phyloP scores from a whole-genome alignment of 768 basidiomycete species.

The Boletellus ananiceps region DNA sequence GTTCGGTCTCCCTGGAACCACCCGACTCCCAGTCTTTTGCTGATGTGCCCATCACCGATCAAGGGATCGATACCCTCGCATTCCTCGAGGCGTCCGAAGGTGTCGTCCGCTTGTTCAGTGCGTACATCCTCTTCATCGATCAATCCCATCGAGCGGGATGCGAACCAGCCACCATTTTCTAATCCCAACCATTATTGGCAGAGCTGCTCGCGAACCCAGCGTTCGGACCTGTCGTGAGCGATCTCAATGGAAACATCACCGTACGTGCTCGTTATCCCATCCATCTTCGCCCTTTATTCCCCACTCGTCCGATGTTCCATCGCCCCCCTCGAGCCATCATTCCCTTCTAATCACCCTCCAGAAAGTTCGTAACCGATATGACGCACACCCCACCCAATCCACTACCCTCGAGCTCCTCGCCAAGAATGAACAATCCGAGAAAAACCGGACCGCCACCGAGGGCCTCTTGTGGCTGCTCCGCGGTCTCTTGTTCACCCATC shows the following conservation, averaged over 20 bases:
- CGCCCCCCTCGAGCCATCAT: neutral
- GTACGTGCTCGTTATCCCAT: constrained; percentile 41
- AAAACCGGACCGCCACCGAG: constrained; percentile 85
- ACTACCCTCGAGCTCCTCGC: constrained; percentile 81
- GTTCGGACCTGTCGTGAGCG: constrained; percentile 77
- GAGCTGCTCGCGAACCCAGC: constrained; percentile 39
- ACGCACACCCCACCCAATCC: constrained; percentile 58
- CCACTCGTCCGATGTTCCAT: neutral
- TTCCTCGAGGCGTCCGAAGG: constrained; percentile 90
- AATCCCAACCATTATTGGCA: neutral
- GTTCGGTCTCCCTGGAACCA: neutral
- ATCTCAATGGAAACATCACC: constrained; percentile 87
- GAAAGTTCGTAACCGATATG: constrained; percentile 88
- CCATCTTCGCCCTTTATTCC: no score
- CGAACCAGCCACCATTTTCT: neutral
- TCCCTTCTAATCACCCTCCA: constrained; percentile 25
- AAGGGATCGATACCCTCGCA: constrained; percentile 80
- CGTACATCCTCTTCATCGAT: constrained; percentile 16
- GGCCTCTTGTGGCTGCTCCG: constrained; percentile 93
- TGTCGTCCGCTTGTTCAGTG: constrained; percentile 88
- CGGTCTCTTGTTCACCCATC: constrained; percentile 86
- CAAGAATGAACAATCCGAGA: constrained; percentile 77
- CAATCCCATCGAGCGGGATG: neutral
- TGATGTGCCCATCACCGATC: constrained; percentile 81
- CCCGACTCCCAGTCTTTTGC: constrained; percentile 69